Evolutionary conservation across 148 eudicot genomes (phyloP), one percentile per base, ranked within the genome.

Genomic region (Chenopodium berlandieri): DNA sequence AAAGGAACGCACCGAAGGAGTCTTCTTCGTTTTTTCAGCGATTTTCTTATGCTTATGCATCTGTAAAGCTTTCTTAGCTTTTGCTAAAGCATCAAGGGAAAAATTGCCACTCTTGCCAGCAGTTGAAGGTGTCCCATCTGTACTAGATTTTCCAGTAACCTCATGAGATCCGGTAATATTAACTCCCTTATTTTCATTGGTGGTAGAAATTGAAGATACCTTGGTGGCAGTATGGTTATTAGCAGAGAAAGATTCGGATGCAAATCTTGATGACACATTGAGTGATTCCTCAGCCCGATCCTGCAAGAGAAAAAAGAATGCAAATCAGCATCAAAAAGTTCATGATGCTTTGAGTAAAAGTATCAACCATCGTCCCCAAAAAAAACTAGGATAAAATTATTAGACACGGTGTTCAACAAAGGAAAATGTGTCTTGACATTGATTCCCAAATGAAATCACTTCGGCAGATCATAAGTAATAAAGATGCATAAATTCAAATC

Each of bases 71-170:
- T 80, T 89, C 89, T 91, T 94, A 82, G 98, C 98, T 90, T 89
- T 91, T 56, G 95, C 92, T 84, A 94, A 88, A 85, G 89, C 94
- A 85, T 91, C 97, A 87, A 88, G 93, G 84, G 97, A 90, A 56
- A 90, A 71, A 79, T 85, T 90, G 82, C 88, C 94, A 88, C 88
- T 91, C 89, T 90, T 91, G 78, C 90, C 91, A 83, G 91, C 90
- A 87, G 91, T 89, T 84, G 92, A 70, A 83, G 93, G 62, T 79
- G 91, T 82, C 89, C 95, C 98, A 96, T 96, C 97, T 94, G 98
- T 96, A 94, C 98, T 96, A 87, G 95, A 96, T 90, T 94, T 94
- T 88, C 97, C 98, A 94, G 92, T 91, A 92, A 92, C 93, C 98
- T 90, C 97, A 91, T 96, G 95, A 96, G 97, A 96, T 89, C 99